Evolutionary conservation across 345 rosid species (phyloP), one percentile per base, ranked within the genome.

Genomic region (Nephelium lappaceum): DNA sequence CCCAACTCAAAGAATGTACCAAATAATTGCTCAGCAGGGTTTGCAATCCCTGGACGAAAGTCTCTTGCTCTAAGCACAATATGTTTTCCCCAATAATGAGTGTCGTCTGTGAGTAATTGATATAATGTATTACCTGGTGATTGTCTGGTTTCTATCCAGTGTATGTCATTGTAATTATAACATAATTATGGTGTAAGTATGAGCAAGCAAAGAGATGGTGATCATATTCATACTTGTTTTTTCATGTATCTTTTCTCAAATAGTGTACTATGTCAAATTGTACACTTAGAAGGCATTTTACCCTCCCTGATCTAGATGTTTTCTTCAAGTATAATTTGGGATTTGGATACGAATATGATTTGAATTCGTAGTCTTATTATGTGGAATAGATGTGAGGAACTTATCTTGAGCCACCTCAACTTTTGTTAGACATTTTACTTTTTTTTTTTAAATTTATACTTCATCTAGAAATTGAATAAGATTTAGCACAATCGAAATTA

Each of bases 1-100:
- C 76, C 98, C 97, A 14, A 89, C 95, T 0, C 84, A 95, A 74
- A 91, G 79, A 73, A 91, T 91, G 94, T 95, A 95, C 70, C 84
- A 85, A 79, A 86, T 93, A 72, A 62, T 95, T 24, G 93, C 93
- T 15, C 78, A 70, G 15, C 79, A 82, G 36, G 91, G 90, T 49
- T 21, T 93, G 12, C 71, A 79, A 63, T 79, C 93, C 18, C 67
- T 92, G 23, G 19, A 19, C 27, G 73, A 74, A 67, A 64, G 42
- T 38, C 9, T 61, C 62, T 55, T 81, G 5, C 8, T 24, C 66
- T 81, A 72, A 74, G 65, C 23, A 51, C 23, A 2, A 43, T 1
- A 31, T 31, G 36, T 31, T 31, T 49, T 62, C 19, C 15, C 5
- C 5, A 49, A 15, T 49, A 6, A 1, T 49, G 55, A 6, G 9